phyloP scores from a whole-genome alignment of 2,329 filamentous ascomycete genomes.

The Saccharata proteae region DNA sequence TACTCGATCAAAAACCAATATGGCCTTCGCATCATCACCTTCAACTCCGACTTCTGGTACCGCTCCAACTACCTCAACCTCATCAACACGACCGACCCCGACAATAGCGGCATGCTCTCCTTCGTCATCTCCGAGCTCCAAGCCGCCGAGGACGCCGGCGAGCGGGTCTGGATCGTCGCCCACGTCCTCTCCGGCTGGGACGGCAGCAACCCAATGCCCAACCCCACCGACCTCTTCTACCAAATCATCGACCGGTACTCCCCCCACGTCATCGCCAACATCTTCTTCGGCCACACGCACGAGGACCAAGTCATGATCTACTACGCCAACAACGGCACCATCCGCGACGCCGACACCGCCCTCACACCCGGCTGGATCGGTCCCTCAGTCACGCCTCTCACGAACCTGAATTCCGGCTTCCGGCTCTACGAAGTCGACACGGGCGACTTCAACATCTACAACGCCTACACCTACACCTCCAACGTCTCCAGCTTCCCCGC shows the following conservation, averaged over 20 bases:
- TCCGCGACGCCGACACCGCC: conserved; percentile 28
- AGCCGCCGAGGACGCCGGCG: conserved; percentile 38
- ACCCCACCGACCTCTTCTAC: conserved; percentile 43
- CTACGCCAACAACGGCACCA: conserved; percentile 41
- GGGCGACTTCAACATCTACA: conserved; percentile 40
- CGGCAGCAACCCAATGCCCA: conserved; percentile 40
- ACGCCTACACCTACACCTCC: conserved; percentile 42
- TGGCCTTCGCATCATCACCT: conserved; percentile 39
- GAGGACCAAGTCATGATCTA: conserved; percentile 44
- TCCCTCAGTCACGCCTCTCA: conserved; percentile 41
- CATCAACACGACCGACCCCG: conserved; percentile 41
- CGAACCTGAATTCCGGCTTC: conserved; percentile 42
- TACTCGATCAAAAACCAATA: conserved; percentile 44
- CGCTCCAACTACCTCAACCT: conserved; percentile 35
- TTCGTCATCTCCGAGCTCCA: conserved; percentile 42
- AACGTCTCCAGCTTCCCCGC: conserved; percentile 34
- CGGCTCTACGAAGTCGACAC: conserved; percentile 45
- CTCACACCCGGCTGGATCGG: conserved; percentile 41
- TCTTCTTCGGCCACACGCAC: conserved; percentile 45
- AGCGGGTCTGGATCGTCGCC: conserved; percentile 43
- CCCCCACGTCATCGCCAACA: conserved; percentile 42
- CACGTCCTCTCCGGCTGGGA: conserved; percentile 47
- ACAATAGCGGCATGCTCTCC: conserved; percentile 35
- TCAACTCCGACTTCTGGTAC: conserved; percentile 42
- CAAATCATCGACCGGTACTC: conserved; percentile 43